Conservation (phyloP, 495 filamentous ascomycete species). For the Aspergillus conjunctus region DNA sequence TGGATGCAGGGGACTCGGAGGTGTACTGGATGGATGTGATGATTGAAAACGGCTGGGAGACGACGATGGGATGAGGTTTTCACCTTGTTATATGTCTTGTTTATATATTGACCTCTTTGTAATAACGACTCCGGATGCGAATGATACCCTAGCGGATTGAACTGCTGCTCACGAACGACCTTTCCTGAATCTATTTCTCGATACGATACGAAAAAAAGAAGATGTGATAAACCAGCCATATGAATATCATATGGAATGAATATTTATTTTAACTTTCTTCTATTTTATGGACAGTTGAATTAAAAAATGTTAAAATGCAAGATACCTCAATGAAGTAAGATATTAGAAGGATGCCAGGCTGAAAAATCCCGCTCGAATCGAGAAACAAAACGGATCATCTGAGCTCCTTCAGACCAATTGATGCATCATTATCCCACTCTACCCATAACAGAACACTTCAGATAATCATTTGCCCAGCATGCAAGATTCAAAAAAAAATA, state of each 20-base stretch:
- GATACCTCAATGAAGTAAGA: neutral
- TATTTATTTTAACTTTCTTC: neutral
- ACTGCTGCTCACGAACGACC: neutral
- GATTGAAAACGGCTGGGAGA: slow-evolving; percentile 60
- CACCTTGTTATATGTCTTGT: neutral
- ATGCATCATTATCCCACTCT: slow-evolving; percentile 9
- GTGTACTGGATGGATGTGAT: slow-evolving; percentile 60
- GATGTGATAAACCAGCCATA: neutral
- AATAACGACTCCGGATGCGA: neutral
- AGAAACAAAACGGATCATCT: neutral
- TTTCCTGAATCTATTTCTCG: neutral
- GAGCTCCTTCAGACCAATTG: neutral
- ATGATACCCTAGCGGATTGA: slow-evolving; percentile 3
- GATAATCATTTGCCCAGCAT: slow-evolving; percentile 10
- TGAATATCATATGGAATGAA: neutral
- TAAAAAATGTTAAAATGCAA: neutral
- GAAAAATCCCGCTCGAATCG: neutral
- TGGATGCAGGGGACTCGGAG: slow-evolving; percentile 46
- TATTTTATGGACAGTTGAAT: neutral
- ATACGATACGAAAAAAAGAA: neutral
- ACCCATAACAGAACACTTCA: slow-evolving; percentile 4
- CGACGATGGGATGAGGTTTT: slow-evolving; percentile 52
- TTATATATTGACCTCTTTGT: neutral
- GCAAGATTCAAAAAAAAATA: slow-evolving; percentile 7
- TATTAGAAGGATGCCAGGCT: neutral